A percentile compares a stretch with the other conserved stretches of the same genome.
Evolutionary conservation across 768 basidiomycete genomes (phyloP).

Genomic region (Boletus huronensis): DNA sequence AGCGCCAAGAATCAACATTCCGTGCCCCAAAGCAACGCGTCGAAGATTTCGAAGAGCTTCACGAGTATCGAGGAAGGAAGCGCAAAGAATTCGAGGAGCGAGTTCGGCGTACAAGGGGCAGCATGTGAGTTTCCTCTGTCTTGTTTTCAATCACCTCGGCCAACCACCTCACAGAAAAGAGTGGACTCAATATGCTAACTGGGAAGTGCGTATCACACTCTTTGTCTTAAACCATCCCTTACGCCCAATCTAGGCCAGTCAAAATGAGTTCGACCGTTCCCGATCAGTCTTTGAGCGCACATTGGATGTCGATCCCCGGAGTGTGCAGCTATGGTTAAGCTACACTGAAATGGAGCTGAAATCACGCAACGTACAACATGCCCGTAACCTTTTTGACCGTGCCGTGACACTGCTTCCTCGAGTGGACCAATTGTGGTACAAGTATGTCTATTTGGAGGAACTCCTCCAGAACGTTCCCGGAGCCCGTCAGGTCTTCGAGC

Average conservation of each 20-base stretch:
- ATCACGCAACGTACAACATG: slow-evolving; percentile 94
- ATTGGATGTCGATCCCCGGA: slow-evolving; percentile 89
- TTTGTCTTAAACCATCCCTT: not conserved
- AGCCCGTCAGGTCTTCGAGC: slow-evolving; percentile 95
- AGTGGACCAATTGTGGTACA: slow-evolving; percentile 98
- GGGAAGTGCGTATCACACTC: slow-evolving; percentile 53
- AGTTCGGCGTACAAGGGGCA: slow-evolving; percentile 72
- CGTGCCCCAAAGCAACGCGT: slow-evolving; percentile 93
- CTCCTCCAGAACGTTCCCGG: slow-evolving; percentile 94
- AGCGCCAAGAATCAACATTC: slow-evolving; percentile 89
- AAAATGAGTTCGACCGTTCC: slow-evolving; percentile 94
- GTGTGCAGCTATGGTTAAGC: slow-evolving; percentile 87
- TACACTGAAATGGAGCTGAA: slow-evolving; percentile 99
- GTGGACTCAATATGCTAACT: slow-evolving; percentile 84
- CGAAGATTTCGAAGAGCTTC: slow-evolving; percentile 89
- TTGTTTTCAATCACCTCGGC: not conserved
- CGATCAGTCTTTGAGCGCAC: slow-evolving; percentile 96
- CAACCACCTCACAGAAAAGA: slow-evolving; percentile 55
- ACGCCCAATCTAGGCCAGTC: slow-evolving; percentile 61
- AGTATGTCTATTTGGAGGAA: slow-evolving; percentile 98
- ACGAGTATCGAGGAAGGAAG: slow-evolving; percentile 90
- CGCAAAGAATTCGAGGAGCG: slow-evolving; percentile 93
- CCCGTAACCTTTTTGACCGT: slow-evolving; percentile 95
- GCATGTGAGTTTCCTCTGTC: slow-evolving; percentile 53
- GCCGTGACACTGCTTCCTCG: slow-evolving; percentile 95